phyloP scores from a whole-genome alignment of 148 eudicot genomes.

The Nepenthes mirabilis region DNA sequence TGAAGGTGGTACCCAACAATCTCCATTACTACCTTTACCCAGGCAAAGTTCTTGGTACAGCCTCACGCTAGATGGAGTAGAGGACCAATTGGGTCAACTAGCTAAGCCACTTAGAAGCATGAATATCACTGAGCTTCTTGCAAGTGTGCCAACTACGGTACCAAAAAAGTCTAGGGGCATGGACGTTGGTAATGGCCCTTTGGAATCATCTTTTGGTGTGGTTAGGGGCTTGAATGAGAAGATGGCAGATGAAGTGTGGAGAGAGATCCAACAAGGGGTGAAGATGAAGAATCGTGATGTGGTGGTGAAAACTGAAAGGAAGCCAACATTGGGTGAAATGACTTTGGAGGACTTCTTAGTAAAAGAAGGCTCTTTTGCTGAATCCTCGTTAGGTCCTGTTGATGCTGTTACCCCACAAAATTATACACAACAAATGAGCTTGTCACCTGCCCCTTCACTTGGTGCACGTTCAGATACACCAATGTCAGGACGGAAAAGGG shows the following conservation, averaged over 20 bases:
- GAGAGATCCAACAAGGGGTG: slow-evolving; percentile 22
- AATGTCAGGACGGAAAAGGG: slow-evolving; percentile 23
- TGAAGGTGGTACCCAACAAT: slow-evolving; percentile 8
- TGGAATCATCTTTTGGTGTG: slow-evolving; percentile 21
- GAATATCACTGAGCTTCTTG: slow-evolving; percentile 33
- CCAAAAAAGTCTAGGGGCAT: slow-evolving; percentile 11
- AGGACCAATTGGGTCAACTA: slow-evolving; percentile 7
- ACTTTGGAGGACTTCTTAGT: slow-evolving; percentile 68
- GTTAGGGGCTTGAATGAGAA: slow-evolving; percentile 35
- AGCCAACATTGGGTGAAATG: slow-evolving; percentile 41
- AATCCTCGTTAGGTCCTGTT: slow-evolving; percentile 27
- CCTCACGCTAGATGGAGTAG: slow-evolving; percentile 12
- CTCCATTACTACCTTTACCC: background rate
- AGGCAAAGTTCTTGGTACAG: slow-evolving; percentile 6
- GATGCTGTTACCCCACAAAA: slow-evolving; percentile 19
- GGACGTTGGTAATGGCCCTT: slow-evolving; percentile 19
- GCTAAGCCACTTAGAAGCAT: slow-evolving; percentile 17
- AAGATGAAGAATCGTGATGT: slow-evolving; percentile 18
- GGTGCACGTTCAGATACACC: slow-evolving; percentile 35
- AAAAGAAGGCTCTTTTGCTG: slow-evolving; percentile 51
- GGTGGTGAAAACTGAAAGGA: slow-evolving; percentile 19
- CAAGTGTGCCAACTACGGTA: slow-evolving; percentile 21
- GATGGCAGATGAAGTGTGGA: slow-evolving; percentile 43
- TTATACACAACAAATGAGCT: slow-evolving; percentile 24
- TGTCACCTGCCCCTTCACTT: slow-evolving; percentile 36